Evolutionary conservation across 805 yeast species (phyloP), one percentile per base, ranked within the genome.

Genomic region (Cyberlindnera misumaiensis): DNA sequence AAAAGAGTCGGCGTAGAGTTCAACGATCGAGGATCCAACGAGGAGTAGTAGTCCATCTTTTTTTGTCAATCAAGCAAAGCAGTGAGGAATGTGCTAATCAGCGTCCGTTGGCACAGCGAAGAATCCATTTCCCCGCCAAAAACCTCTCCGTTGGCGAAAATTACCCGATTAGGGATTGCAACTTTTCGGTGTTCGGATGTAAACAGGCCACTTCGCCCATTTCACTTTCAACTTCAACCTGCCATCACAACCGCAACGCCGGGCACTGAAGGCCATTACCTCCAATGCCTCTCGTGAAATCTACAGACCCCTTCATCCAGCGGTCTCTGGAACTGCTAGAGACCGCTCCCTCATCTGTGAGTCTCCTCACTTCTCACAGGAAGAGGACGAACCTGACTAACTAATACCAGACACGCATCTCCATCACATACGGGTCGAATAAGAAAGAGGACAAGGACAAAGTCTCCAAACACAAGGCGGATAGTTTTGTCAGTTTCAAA

Each of bases 1-100:
- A 89, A 90, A 3, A 90, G 65, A 0, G 97, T 88, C 1, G 97
- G 97, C 3, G 80, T 70, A 38, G 80, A 68, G 51, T 84, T 89
- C 46, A 87, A 62, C 34, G 81, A 75, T 24, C 87, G 68, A 3
- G 95, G 85, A 59, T 84, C 87, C 34, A 86, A 65, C 2, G 88
- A 75, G 3, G 89, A 77, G 57, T 81, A 84, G 63, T 80, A 84
- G 58, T 83, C 90, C 94, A 84, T 83, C 24, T 8, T 5, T 20
- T 20, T 20, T 8, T 20, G 8, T 5, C 24, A 20, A 20, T 20
- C 8, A 6, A 20, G 24, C 8, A 8, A 20, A 20, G 5, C 24
- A 20, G 8, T 20, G 5, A n/a, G n/a, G 24, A 20, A 20, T 20
- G 8, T 20, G 8, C 8, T 20, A 20, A 20, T 8, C 24, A 20